Base-by-base conservation (phyloP, 495 filamentous ascomycete genomes). In the Coniosporium apollinis region DNA sequence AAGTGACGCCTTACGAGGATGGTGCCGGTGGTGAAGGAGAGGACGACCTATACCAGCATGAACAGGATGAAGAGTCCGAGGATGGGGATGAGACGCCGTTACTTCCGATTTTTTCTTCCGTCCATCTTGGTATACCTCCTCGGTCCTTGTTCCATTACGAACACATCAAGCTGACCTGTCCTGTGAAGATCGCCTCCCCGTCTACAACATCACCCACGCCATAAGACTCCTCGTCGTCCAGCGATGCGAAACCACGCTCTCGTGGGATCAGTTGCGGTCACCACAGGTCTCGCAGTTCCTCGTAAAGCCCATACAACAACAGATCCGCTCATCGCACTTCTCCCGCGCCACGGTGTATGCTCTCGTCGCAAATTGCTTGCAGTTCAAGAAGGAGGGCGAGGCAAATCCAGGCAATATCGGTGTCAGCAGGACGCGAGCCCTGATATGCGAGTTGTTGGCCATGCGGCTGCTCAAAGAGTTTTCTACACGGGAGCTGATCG, bases 261-360 rank as follows among this genome's bases (percentile, higher is more conserved):
- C 81, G n/a, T 96, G 85, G 85, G 86, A 94, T 40, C 87, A 96
- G 55, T 62, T 96, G 41, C 71, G 86, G 33, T 91, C 86, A 7
- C 87, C 86, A 5, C 87, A 96, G 51, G 78, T 96, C 22, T 93
- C 83, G 11, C 84, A 91, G 54, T 96, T 96, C 51, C 65, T 96
- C 16, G 67, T 94, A 46, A 96, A 93, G 60, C 87, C 87, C 2
- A 75, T 79, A 22, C 82, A 84, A 54, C 80, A 85, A 42, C 77
- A 84, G 46, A 81, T 92, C 24, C 70, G 72, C 35, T 65, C 65
- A 16, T 71, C 76, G 14, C 80, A 91, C 54, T 83, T 92, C 44
- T 82, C 78, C 10, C 72, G 79, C 26, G 87, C 78, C 8, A 89
- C 82, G 2, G 51, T 94, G 22, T 96, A 91, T 57, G 81, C 82